Percentiles rank a stretch among this genome's conserved stretches.
phyloP scores from a whole-genome alignment of 2,329 filamentous ascomycete species.

The Aspergillus ochraceoroseus region DNA sequence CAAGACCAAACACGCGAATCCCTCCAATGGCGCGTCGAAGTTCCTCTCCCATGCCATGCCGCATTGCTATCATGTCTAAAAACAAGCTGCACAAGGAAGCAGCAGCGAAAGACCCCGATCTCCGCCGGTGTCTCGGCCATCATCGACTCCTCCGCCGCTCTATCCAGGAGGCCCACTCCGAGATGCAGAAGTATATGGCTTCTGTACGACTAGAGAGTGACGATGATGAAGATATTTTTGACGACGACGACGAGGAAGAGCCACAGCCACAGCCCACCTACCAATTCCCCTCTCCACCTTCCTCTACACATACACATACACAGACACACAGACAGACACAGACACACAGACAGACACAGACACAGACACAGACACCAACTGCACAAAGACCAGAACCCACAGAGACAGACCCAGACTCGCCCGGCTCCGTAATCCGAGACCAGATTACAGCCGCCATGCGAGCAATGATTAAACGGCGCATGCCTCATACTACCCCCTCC shows the following conservation, averaged over 20 bases:
- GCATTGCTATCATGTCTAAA: constrained; percentile 19
- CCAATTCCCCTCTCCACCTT: too few species aligned
- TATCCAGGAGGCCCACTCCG: constrained; percentile 16
- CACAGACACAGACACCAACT: too few species aligned
- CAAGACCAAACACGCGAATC: constrained; percentile 17
- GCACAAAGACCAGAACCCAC: too few species aligned
- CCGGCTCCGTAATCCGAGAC: constrained; percentile 1
- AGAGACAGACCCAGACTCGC: too few species aligned
- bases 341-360: too few species aligned
- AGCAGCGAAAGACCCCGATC: constrained; percentile 18
- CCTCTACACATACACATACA: too few species aligned
- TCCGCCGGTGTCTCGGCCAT: constrained; percentile 26
- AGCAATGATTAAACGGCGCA: background rate
- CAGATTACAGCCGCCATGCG: background rate
- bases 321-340: too few species aligned
- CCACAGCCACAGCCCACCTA: too few species aligned
- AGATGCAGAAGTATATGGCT: constrained; percentile 15
- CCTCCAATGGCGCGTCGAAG: constrained; percentile 18
- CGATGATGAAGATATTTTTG: constrained; percentile 1
- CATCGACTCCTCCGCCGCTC: constrained; percentile 19
- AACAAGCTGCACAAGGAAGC: constrained; percentile 19
- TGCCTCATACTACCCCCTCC: background rate
- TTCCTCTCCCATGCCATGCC: constrained; percentile 7
- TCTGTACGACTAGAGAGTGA: constrained; percentile 10
- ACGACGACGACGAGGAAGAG: constrained; percentile 11